Evolutionary conservation across 225 moss, liverwort and hornwort genomes (phyloP).

Genomic region (Ulota crispa): DNA sequence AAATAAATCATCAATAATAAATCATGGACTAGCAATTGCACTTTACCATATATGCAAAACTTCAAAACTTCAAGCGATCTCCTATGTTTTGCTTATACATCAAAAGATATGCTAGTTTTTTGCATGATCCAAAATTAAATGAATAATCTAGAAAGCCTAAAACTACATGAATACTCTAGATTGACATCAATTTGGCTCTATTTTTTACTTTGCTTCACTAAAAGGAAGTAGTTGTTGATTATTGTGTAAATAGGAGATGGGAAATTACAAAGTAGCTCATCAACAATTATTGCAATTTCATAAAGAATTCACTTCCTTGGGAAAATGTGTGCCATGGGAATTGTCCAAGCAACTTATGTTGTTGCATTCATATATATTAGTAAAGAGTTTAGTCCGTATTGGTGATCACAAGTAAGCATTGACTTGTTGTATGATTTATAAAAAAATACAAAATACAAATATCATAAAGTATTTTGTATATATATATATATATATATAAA

Average conservation of each 20-base stretch:
- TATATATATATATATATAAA: not conserved
- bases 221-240: fast-evolving
- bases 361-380: conserved; percentile 83
- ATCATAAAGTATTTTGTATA: fast-evolving
- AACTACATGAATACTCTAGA: no score
- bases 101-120: no score
- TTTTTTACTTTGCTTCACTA: no score
- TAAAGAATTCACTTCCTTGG: conserved; percentile 39
- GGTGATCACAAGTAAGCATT: conserved; percentile 63
- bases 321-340: conserved; percentile 28
- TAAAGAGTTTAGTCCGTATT: conserved; percentile 65
- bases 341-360: conserved; percentile 68
- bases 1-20: not conserved
- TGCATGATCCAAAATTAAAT: no score
- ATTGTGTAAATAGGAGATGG: conserved; percentile 40
- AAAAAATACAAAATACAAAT: no score
- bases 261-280: conserved; percentile 85
- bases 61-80: no score
- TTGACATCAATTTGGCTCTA: no score
- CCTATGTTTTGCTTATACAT: no score
- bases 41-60: no score
- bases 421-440: not conserved
- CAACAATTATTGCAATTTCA: conserved; percentile 60
- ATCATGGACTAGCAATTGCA: fast-evolving
- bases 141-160: fast-evolving